These are phyloP conservation scores for Erodium maritimum DNA, from an alignment of 345 rosid genomes.

Conservation along the genomic window DNA sequence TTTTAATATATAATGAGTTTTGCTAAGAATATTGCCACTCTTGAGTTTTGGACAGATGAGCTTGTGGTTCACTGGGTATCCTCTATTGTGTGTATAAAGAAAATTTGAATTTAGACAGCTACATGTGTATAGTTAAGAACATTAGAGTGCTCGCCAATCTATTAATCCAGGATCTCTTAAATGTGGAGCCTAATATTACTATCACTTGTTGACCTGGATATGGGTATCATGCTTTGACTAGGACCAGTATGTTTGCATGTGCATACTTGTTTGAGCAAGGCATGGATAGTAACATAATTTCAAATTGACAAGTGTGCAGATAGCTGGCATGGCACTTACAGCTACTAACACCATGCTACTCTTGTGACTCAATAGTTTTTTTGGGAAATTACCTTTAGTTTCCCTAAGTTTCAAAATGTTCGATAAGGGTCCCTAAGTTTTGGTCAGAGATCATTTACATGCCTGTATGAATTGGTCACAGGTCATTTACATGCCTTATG, in stretches of 20 bases:
- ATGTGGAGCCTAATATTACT: background rate
- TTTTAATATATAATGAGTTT: background rate
- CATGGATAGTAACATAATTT: background rate
- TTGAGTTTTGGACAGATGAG: background rate
- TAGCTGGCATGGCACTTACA: no score
- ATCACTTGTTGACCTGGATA: background rate
- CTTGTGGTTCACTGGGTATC: background rate
- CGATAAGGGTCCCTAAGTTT: no score
- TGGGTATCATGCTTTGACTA: background rate
- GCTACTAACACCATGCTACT: no score
- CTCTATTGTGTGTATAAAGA: background rate
- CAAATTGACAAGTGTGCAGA: no score
- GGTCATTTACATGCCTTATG: no score
- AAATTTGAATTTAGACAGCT: background rate
- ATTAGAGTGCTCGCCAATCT: background rate
- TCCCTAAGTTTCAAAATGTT: no score
- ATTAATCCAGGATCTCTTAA: background rate
- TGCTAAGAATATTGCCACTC: background rate
- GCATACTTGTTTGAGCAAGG: background rate
- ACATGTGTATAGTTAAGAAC: background rate
- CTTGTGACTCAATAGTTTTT: no score
- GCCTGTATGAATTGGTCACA: no score
- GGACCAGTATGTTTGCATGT: background rate
- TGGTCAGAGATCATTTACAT: no score
- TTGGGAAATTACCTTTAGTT: no score